Conservation (phyloP, 2,329 filamentous ascomycete species). For the Penicillium sp. region DNA sequence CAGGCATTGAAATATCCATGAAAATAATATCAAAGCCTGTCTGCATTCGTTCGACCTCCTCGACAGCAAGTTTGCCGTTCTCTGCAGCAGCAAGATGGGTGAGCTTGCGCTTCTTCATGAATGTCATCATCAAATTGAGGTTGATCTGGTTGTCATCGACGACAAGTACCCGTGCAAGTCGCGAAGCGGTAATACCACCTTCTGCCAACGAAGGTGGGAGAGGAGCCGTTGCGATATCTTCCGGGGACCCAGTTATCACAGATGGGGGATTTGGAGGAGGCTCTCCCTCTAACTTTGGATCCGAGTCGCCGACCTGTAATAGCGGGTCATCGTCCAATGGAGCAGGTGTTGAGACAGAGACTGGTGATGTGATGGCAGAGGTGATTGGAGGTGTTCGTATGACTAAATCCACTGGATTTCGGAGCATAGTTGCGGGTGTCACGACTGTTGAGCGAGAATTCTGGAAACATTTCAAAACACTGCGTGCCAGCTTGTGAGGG, state of each 20-base stretch:
- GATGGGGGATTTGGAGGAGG: slow-evolving; percentile 7
- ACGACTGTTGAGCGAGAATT: slow-evolving; percentile 16
- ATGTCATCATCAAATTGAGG: slow-evolving; percentile 49
- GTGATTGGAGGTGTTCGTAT: slow-evolving; percentile 10
- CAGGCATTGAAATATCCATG: slow-evolving; percentile 55
- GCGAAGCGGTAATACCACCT: slow-evolving; percentile 7
- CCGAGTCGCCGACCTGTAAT: not conserved
- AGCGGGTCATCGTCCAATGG: not conserved
- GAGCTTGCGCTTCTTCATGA: slow-evolving; percentile 45
- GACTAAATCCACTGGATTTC: slow-evolving; percentile 20
- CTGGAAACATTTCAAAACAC: slow-evolving; percentile 36
- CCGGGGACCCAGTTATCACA: slow-evolving; percentile 7
- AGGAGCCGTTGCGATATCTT: slow-evolving; percentile 13
- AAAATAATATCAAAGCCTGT: slow-evolving; percentile 51
- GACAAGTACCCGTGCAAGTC: slow-evolving; percentile 40
- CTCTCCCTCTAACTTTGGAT: not conserved
- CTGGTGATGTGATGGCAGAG: not conserved
- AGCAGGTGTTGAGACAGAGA: not conserved
- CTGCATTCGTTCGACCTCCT: slow-evolving; percentile 39
- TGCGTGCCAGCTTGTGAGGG: slow-evolving; percentile 46
- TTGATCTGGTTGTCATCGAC: slow-evolving; percentile 54
- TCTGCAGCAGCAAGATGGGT: slow-evolving; percentile 43
- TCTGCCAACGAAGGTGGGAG: slow-evolving; percentile 20
- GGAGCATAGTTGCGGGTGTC: slow-evolving; percentile 16
- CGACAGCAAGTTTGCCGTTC: slow-evolving; percentile 49